These are phyloP conservation scores for Stereum hirsutum DNA, from an alignment of 1,284 basidiomycete species.

Conservation along the genomic window DNA sequence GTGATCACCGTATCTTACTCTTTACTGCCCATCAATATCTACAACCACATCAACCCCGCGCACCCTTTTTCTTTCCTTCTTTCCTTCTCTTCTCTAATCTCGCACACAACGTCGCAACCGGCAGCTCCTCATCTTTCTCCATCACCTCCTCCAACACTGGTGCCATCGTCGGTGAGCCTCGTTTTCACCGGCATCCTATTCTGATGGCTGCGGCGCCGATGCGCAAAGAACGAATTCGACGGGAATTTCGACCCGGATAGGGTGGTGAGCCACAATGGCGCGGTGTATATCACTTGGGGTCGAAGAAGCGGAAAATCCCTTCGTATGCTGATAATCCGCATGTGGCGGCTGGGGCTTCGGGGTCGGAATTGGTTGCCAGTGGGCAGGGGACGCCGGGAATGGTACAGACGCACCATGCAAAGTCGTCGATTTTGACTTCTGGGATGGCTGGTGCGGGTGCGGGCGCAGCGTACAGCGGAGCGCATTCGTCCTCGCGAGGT, in stretches of 20 bases:
- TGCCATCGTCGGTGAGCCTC: slow-evolving; percentile 20
- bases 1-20: too few species aligned
- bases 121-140: neutral
- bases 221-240: slow-evolving; percentile 31
- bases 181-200: slow-evolving; percentile 11
- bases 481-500: slow-evolving; percentile 12
- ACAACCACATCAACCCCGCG: too few species aligned
- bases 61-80: too few species aligned
- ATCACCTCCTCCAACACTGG: slow-evolving; percentile 12
- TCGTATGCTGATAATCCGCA: slow-evolving; percentile 22
- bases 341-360: slow-evolving; percentile 4
- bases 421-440: slow-evolving; percentile 16
- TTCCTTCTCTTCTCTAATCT: too few species aligned
- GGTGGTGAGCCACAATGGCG: slow-evolving; percentile 19
- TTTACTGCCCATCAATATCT: too few species aligned
- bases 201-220: slow-evolving; percentile 14
- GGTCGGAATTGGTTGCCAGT: neutral
- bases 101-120: too few species aligned
- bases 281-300: slow-evolving; percentile 25
- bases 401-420: slow-evolving; percentile 17
- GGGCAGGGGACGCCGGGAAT: slow-evolving; percentile 11
- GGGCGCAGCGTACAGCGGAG: slow-evolving; percentile 4
- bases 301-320: slow-evolving; percentile 22
- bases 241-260: slow-evolving; percentile 43
- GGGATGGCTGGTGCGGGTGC: slow-evolving; percentile 14